These are phyloP conservation scores for Colletotrichum camelliae DNA, from an alignment of 2,329 filamentous ascomycete species.

Conservation along the genomic window DNA sequence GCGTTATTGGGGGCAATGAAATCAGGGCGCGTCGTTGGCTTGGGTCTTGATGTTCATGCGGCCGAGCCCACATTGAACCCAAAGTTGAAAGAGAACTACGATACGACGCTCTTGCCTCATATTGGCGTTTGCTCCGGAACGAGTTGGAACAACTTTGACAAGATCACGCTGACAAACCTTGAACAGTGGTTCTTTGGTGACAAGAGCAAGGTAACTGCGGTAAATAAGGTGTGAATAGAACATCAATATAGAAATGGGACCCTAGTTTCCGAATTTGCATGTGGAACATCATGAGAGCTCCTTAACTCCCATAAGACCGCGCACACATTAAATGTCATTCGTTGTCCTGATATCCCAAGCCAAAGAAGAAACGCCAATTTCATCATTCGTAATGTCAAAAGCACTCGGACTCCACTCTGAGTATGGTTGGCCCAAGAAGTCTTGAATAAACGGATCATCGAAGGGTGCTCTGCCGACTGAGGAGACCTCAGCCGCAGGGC, in stretches of 20 bases:
- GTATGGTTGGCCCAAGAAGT: neutral
- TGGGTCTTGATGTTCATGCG: neutral
- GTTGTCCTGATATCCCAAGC: neutral
- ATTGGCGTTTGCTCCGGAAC: neutral
- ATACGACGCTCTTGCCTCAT: neutral
- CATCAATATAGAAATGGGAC: neutral
- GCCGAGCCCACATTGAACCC: neutral
- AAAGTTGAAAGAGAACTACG: neutral
- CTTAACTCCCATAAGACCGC: neutral
- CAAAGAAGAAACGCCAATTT: neutral
- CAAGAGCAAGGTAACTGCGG: neutral
- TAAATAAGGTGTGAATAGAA: neutral
- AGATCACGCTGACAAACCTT: neutral
- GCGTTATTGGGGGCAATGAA: neutral
- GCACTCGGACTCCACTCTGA: neutral
- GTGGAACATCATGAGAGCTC: neutral
- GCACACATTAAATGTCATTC: neutral
- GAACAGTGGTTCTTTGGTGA: conserved; percentile 18
- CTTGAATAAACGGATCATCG: neutral
- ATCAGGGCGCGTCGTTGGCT: neutral
- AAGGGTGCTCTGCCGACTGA: neutral
- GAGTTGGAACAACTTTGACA: neutral
- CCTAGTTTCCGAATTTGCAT: neutral
- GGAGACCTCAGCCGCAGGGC: neutral
- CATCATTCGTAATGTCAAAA: neutral